phyloP scores from a whole-genome alignment of 306 rosid species.

The Lotus japonicus region DNA sequence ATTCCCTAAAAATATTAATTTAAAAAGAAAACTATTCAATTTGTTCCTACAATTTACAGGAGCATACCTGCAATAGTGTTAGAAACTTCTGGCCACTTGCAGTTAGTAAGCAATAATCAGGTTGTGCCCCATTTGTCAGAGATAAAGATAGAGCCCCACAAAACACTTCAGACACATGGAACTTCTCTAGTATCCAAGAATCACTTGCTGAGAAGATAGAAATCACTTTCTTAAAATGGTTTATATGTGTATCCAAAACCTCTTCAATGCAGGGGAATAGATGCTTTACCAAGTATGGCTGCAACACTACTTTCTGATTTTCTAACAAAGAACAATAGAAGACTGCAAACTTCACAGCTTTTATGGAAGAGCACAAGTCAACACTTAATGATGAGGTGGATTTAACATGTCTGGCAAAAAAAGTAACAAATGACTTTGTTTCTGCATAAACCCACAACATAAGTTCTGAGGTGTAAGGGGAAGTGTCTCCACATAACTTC shows the following conservation, averaged over 20 bases:
- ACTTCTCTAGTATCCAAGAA: constrained; percentile 60
- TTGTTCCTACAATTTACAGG: not conserved
- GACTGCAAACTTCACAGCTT: constrained; percentile 36
- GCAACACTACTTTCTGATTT: constrained; percentile 40
- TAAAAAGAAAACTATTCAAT: not conserved
- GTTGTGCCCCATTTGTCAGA: constrained; percentile 39
- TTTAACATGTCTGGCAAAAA: constrained; percentile 38
- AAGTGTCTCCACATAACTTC: constrained; percentile 51
- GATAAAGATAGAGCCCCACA: too few relatives aligned
- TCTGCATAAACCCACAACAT: constrained; percentile 45
- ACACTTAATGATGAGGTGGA: constrained; percentile 36
- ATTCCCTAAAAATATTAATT: too few relatives aligned
- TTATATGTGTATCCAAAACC: constrained; percentile 39
- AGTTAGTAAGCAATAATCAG: constrained; percentile 60
- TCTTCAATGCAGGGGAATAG: constrained; percentile 53
- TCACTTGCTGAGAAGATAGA: constrained; percentile 49
- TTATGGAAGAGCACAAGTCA: constrained; percentile 39
- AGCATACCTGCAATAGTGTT: constrained; percentile 59
- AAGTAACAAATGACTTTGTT: constrained; percentile 38
- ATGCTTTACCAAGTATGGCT: constrained; percentile 39
- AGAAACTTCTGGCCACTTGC: constrained; percentile 61
- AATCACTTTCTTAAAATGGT: constrained; percentile 57
- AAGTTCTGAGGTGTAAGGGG: constrained; percentile 44
- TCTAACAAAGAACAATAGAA: constrained; percentile 59
- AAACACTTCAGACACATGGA: constrained; percentile 51